Evolutionary conservation across 768 basidiomycete genomes (phyloP), one percentile per base, ranked within the genome.

Genomic region (Hericium coralloides): DNA sequence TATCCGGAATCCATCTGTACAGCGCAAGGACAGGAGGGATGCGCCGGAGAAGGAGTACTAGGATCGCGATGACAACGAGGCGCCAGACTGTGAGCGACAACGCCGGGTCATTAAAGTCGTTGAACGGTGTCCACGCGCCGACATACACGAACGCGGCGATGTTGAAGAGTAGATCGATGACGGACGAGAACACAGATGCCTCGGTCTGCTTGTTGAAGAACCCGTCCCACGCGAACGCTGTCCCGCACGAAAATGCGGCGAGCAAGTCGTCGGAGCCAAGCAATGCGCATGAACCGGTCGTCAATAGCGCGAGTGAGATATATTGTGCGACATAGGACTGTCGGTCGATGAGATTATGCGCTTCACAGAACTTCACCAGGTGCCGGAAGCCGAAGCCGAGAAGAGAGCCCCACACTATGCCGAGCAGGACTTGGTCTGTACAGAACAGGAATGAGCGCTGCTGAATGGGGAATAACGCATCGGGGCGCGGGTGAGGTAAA

Each of bases 71-170:
- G 39, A 92, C 85, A 52, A 97, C 70, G 18, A 99, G 78, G 26
- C 94, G 76, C 89, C 93, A 92, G 10, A 90, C 84, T 45, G 76
- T 80, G 51, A 99, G 74, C 2, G 86, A 85, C 62, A 88, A 74
- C 45, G 72, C 74, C 9, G 73, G 70, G 67, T 91, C 78, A 58
- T 76, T 72, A 75, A 95, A 98, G 51, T 79, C 77, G 65, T 78
- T 69, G 71, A 99, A 98, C 1, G 97, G 97, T 82, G 95, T 95
- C 86, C 95, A 94, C 37, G 95, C 95, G 59, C 97, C 97, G 59
- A 98, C 88, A 67, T 89, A 98, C 52, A 98, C 85, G 74, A 98
- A 98, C 3, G 90, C 89, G 26, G 93, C 92, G 60, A 93, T 82
- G 73, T 98, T 98, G 82, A 97, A 95, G 57, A 98, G 77, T 62